phyloP scores from a whole-genome alignment of 148 eudicot species.

The Salicornia ramosissima region DNA sequence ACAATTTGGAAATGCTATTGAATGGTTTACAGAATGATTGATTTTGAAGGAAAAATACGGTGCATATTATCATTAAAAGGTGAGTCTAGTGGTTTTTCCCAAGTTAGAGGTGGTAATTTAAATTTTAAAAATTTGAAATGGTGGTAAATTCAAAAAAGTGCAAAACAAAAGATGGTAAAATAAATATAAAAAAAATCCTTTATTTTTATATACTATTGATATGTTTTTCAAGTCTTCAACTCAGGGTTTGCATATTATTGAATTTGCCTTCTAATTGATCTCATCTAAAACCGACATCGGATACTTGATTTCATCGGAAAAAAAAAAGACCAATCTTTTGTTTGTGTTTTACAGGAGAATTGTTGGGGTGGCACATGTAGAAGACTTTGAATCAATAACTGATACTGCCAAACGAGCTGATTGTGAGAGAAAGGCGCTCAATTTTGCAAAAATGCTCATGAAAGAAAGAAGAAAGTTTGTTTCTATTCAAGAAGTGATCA shows the following conservation, averaged over 20 bases:
- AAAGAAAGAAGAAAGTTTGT: slow-evolving; percentile 56
- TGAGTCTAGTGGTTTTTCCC: no score
- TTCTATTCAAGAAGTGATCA: slow-evolving; percentile 54
- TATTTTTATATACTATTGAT: background rate
- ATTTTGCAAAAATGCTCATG: slow-evolving; percentile 71
- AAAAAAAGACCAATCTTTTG: background rate
- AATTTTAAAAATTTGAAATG: no score
- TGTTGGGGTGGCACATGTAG: slow-evolving; percentile 94
- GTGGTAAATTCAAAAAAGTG: no score
- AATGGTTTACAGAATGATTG: no score
- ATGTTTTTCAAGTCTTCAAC: background rate
- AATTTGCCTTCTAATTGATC: background rate
- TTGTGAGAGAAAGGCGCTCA: slow-evolving; percentile 78
- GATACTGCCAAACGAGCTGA: slow-evolving; percentile 58
- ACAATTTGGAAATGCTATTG: no score
- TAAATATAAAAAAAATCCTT: no score
- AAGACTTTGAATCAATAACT: slow-evolving; percentile 76
- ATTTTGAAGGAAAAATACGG: no score
- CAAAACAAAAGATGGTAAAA: no score
- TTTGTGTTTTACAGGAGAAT: slow-evolving; percentile 62
- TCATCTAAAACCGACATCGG: background rate
- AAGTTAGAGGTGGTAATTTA: no score
- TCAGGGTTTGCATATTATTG: background rate
- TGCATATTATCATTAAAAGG: no score
- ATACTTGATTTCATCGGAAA: background rate